Conservation (phyloP, 768 basidiomycete genomes). For the Leccinum longicurvipes region DNA sequence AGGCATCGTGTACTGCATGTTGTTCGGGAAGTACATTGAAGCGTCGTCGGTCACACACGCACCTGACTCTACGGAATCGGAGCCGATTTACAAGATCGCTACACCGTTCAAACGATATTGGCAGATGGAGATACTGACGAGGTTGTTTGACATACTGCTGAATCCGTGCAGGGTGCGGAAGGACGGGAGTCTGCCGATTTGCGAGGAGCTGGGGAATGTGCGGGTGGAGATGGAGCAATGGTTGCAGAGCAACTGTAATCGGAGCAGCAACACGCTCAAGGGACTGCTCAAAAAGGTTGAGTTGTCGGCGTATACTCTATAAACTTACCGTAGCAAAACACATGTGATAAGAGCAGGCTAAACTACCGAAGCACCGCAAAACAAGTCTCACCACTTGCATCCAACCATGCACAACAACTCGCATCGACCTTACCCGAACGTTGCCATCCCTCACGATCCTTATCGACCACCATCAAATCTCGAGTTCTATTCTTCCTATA, state of each 20-base stretch:
- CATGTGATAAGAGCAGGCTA: slow-evolving; percentile 12
- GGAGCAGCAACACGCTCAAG: slow-evolving; percentile 76
- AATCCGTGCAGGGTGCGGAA: slow-evolving; percentile 67
- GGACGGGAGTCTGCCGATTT: slow-evolving; percentile 67
- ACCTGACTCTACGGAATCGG: slow-evolving; percentile 30
- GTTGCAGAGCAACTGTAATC: slow-evolving; percentile 84
- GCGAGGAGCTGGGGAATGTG: slow-evolving; percentile 58
- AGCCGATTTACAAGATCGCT: slow-evolving; percentile 56
- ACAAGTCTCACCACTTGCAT: not conserved
- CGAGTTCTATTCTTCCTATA: slow-evolving; percentile 30
- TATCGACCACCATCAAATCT: slow-evolving; percentile 31
- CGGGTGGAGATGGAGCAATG: slow-evolving; percentile 84
- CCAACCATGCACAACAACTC: slow-evolving; percentile 24
- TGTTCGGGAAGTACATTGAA: slow-evolving; percentile 96
- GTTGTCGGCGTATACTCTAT: slow-evolving; percentile 40
- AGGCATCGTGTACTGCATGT: slow-evolving; percentile 90
- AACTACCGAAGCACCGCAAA: not conserved
- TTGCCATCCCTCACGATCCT: slow-evolving; percentile 38
- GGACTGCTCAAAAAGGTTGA: slow-evolving; percentile 82
- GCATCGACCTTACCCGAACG: slow-evolving; percentile 33
- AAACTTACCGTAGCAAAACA: slow-evolving; percentile 13
- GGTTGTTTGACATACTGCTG: slow-evolving; percentile 80
- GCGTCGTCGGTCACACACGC: slow-evolving; percentile 49
- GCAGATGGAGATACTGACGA: slow-evolving; percentile 85
- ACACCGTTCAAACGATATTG: slow-evolving; percentile 92